A percentile compares a stretch with the other conserved stretches of the same genome.
phyloP scores from a whole-genome alignment of 169 alveolate species.

The Plasmodium relictum region DNA sequence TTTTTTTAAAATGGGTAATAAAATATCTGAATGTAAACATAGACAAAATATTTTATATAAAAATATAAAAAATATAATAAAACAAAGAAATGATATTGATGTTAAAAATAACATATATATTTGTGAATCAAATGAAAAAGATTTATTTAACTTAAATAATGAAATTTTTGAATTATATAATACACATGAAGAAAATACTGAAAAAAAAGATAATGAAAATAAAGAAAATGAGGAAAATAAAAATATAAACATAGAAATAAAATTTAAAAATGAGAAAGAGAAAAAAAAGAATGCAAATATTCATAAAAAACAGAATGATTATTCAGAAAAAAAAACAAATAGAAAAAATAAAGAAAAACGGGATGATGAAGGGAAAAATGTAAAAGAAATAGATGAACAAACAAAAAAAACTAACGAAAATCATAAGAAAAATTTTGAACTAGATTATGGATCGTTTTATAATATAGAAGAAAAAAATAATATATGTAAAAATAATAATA shows the following conservation, averaged over 20 bases:
- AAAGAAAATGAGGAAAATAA: neutral
- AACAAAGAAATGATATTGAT: constrained; percentile 41
- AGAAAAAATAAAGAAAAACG: neutral
- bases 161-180: constrained; percentile 48
- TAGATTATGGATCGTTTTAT: constrained; percentile 55
- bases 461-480: constrained; percentile 28
- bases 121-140: constrained; percentile 24
- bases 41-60: constrained; percentile 56
- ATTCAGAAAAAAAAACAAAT: neutral
- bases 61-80: constrained; percentile 60
- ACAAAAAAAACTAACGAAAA: constrained; percentile 1
- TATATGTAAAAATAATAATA: neutral
- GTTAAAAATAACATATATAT: constrained; percentile 37
- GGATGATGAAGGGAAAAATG: neutral
- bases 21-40: constrained; percentile 45
- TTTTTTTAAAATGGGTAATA: constrained; percentile 44
- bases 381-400: neutral
- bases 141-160: constrained; percentile 8
- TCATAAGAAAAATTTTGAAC: constrained; percentile 28
- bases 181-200: constrained; percentile 11
- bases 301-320: constrained; percentile 2
- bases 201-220: neutral
- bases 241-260: constrained; percentile 14
- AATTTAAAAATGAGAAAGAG: constrained; percentile 15
- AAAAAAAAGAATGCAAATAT: neutral